Conservation (phyloP, 331 rosid genomes). For the Acacia pycnantha region DNA sequence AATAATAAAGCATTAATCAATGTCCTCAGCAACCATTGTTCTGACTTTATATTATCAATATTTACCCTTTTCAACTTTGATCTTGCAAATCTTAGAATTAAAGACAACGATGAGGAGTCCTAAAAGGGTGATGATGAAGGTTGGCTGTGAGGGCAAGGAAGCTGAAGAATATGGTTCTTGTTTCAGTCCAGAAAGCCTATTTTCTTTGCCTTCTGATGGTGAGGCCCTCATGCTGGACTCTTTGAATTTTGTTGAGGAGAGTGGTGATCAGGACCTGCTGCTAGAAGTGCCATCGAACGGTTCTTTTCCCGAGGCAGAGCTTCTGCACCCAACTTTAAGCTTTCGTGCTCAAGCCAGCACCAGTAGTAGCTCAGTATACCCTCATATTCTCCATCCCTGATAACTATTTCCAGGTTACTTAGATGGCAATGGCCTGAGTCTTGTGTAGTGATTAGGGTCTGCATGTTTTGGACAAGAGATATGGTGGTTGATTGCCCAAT, state of each 20-base stretch:
- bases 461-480: constrained; percentile 54
- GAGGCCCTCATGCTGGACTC: constrained; percentile 68
- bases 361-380: constrained; percentile 72
- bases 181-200: constrained; percentile 85
- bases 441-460: constrained; percentile 39
- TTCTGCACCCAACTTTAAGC: constrained; percentile 56
- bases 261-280: constrained; percentile 75
- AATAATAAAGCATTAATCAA: not conserved
- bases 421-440: constrained; percentile 26
- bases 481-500: constrained; percentile 49
- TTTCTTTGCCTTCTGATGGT: constrained; percentile 82
- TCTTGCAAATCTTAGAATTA: constrained; percentile 57
- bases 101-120: constrained; percentile 85
- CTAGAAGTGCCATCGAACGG: constrained; percentile 84
- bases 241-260: constrained; percentile 63
- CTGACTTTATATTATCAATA: not conserved
- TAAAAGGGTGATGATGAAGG: constrained; percentile 60
- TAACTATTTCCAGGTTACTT: not conserved
- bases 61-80: not conserved
- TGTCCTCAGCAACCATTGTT: not conserved
- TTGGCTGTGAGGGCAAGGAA: constrained; percentile 58
- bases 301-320: constrained; percentile 93
- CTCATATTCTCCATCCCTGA: constrained; percentile 47
- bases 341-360: constrained; percentile 79
- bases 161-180: constrained; percentile 64